Conservation (phyloP, 441 rosid genomes). For the Flueggea neowawraea region DNA sequence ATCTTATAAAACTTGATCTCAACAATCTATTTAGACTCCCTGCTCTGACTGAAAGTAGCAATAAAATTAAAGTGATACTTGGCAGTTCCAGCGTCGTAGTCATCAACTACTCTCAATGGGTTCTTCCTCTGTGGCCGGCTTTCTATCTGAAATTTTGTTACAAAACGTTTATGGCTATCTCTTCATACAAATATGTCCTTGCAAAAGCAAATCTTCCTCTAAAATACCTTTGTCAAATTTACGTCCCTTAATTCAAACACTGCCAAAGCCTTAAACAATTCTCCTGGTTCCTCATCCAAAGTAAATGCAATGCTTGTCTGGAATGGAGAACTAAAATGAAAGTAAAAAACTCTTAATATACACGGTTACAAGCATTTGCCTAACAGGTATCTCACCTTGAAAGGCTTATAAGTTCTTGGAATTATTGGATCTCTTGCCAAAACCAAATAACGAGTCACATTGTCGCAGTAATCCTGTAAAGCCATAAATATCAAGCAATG, state of each 20-base stretch:
- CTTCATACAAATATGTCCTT: neutral
- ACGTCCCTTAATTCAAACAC: slow-evolving; percentile 57
- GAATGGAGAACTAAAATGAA: slow-evolving; percentile 7
- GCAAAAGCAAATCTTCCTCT: neutral
- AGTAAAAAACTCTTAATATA: neutral
- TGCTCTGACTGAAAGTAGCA: neutral
- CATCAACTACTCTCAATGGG: slow-evolving; percentile 59
- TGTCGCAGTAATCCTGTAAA: slow-evolving; percentile 61
- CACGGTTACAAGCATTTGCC: neutral
- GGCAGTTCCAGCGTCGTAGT: slow-evolving; percentile 53
- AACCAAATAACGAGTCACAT: slow-evolving; percentile 74
- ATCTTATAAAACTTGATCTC: no score
- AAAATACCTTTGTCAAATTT: slow-evolving; percentile 51
- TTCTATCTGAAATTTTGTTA: slow-evolving; percentile 41
- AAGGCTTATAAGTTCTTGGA: slow-evolving; percentile 53
- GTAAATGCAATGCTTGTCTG: slow-evolving; percentile 56
- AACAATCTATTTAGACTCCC: no score
- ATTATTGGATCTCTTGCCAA: slow-evolving; percentile 86
- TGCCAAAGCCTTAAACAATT: slow-evolving; percentile 62
- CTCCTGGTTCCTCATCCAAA: slow-evolving; percentile 46
- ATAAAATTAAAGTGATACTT: slow-evolving; percentile 15
- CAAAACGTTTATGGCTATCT: neutral
- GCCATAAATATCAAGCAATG: slow-evolving; percentile 14
- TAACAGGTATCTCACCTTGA: slow-evolving; percentile 41
- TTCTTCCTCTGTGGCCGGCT: slow-evolving; percentile 66